Evolutionary conservation across 2,329 filamentous ascomycete species (phyloP).

Genomic region (Diplodia corticola): DNA sequence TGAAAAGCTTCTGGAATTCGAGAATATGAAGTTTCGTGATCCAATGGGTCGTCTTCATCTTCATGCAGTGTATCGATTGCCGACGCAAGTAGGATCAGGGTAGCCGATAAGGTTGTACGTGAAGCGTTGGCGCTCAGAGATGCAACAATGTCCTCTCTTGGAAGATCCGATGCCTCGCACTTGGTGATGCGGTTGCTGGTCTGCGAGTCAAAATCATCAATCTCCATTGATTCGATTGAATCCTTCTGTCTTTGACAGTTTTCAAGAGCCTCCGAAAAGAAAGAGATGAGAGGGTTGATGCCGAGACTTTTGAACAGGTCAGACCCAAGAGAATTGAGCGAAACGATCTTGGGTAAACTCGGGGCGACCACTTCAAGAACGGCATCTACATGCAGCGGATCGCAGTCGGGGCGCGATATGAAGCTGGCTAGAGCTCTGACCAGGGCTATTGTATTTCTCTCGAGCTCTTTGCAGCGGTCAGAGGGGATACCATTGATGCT

Average conservation of each 20-base stretch:
- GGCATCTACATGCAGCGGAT: conserved; percentile 46
- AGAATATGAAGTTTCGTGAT: neutral
- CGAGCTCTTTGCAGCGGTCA: conserved; percentile 27
- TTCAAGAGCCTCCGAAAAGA: conserved; percentile 35
- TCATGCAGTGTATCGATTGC: conserved; percentile 5
- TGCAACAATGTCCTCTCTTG: conserved; percentile 49
- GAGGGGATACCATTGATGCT: conserved; percentile 29
- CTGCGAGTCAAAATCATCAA: conserved; percentile 67
- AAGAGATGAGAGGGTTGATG: conserved; percentile 36
- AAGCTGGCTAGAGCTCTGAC: conserved; percentile 36
- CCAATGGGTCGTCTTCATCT: neutral
- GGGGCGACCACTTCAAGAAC: conserved; percentile 41
- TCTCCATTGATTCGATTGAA: conserved; percentile 60
- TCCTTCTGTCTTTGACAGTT: conserved; percentile 32
- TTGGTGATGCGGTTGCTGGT: conserved; percentile 49
- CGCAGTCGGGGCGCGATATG: conserved; percentile 40
- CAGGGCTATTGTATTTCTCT: conserved; percentile 30
- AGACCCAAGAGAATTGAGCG: conserved; percentile 25
- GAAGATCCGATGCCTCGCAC: conserved; percentile 33
- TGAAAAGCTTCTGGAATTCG: conserved; percentile 25
- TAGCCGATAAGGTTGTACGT: conserved; percentile 15
- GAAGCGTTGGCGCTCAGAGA: conserved; percentile 11
- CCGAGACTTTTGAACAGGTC: conserved; percentile 32
- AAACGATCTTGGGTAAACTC: conserved; percentile 34
- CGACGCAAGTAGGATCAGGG: conserved; percentile 19